Base-by-base conservation (phyloP, 495 filamentous ascomycete genomes). In the Platismatia glauca region DNA sequence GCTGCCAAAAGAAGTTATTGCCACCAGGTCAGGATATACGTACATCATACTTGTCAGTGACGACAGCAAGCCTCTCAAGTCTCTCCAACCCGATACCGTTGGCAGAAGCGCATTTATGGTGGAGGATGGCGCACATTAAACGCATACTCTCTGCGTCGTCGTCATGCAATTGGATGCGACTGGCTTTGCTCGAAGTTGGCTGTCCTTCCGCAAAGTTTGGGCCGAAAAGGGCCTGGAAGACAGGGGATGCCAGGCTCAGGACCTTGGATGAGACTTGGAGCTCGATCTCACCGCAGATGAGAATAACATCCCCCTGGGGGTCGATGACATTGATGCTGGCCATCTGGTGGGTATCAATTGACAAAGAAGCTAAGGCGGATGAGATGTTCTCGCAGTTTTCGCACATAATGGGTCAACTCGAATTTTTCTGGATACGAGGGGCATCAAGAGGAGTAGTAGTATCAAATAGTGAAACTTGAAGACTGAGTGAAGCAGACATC, bases 161-260 rank as follows among this genome's bases (percentile, higher is more conserved):
- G 13, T 61, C 59, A 11, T 38, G 31, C 22, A 60, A 20, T 22
- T 29, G 43, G 27, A 61, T 33, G 1, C 38, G 57, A 44, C 37
- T 29, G 37, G 24, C 57, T 29, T 58, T 44, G 6, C 41, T 33
- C 4, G 41, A n/a, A 44, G 12, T 33, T 11, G 41, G 38, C 29
- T 55, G 35, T n/a, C 46, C 59, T 61, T 61, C 33, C 35, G 33
- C 58, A 60, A 60, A 60, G 29, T 22, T 52, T 13, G 75, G 77
- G 80, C 46, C 8, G 15, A 64, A 64, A 11, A 64, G 35, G n/a
- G 62, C 43, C 8, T 38, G 62, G 56, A 62, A 64, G 12, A 64
- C 58, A 18, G 58, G 39, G 7, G 62, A 64, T 15, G 57, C 58
- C 46, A 64, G 58, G 27, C 44, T 31, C 22, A 64, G 37, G 38